Conservation (phyloP, 2,329 filamentous ascomycete genomes). For the Diaporthe vexans region DNA sequence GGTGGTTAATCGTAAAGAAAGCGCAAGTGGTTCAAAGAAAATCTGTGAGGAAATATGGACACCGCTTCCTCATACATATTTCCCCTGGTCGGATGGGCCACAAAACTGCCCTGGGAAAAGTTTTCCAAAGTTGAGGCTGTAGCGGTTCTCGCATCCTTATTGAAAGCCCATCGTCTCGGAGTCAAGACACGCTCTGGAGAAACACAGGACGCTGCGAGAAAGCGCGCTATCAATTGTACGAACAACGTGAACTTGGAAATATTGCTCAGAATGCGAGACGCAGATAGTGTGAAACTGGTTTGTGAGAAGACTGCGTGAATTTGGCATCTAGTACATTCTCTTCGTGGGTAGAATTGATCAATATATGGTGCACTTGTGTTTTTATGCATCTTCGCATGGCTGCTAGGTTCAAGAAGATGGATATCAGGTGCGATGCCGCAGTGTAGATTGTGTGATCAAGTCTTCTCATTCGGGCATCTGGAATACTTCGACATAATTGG, state of each 20-base stretch:
- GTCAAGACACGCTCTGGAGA: conserved; percentile 39
- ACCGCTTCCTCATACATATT: conserved; percentile 40
- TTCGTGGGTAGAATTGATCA: too few relatives aligned
- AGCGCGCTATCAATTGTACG: conserved; percentile 37
- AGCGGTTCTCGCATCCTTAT: conserved; percentile 44
- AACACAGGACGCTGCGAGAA: conserved; percentile 32
- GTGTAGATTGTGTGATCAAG: too few relatives aligned
- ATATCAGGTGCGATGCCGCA: too few relatives aligned
- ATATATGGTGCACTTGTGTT: too few relatives aligned
- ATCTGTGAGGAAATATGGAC: conserved; percentile 29
- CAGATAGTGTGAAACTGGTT: conserved; percentile 42
- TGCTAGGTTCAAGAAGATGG: too few relatives aligned
- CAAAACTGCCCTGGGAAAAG: conserved; percentile 45
- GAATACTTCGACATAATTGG: too few relatives aligned
- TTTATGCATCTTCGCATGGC: too few relatives aligned
- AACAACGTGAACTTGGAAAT: conserved; percentile 45
- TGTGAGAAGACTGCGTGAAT: conserved; percentile 14
- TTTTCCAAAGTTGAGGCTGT: conserved; percentile 45
- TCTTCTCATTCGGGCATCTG: too few relatives aligned
- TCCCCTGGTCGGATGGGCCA: conserved; percentile 45
- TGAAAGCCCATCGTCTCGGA: conserved; percentile 38
- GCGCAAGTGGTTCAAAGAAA: not conserved
- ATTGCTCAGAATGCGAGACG: conserved; percentile 43
- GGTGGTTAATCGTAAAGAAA: conserved; percentile 9
- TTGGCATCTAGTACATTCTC: too few relatives aligned